Base-by-base conservation (phyloP, 83 land plant genomes). In the Picea mariana region DNA sequence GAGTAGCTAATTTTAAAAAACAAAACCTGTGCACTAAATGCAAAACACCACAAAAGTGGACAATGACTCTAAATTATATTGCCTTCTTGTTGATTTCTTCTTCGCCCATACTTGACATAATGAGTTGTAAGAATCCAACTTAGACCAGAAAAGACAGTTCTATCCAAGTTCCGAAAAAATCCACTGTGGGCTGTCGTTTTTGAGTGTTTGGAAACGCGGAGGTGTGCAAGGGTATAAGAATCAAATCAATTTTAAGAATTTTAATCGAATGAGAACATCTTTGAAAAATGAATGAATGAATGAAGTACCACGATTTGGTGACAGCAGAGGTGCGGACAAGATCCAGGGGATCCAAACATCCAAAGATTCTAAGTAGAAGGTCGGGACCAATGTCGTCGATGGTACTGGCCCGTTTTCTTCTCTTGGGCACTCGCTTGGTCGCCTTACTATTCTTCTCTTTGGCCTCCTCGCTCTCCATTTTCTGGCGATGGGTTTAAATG, bases 331-430 rank as follows among this genome's bases (percentile, higher is more conserved):
- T 52, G 24, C 77, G 77, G 6, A 52, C 58, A n/a, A 73, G 13
- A 23, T 73, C 77, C 55, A 73, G 21, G 47, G 5, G 49, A 44
- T 73, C 77, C 77, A 73, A 73, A 73, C 9, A 44, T 20, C 58
- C 24, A n/a, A 73, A 73, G 40, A 73, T 44, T n/a, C 44, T 40
- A 20, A 73, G 58, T 47, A 73, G 47, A 3, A 73, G 24, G 47
- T 73, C 77, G 15, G 23, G 9, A 12, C 58, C 77, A 40, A 73
- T 20, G 47, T 9, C 55, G 23, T 42, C n/a, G 20, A 73, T 44
- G 9, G 58, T 21, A n/a, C n/a, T 73, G 12, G 58, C 58, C 58
- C 58, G 58, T 44, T 44, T 73, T 2, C 55, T 18, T 73, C 77
- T 73, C 55, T 73, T 73, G 26, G 2, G 55, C 8, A 3, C 9